Base-by-base conservation (phyloP, 2,329 filamentous ascomycete species). In the Ophiostoma montium region DNA sequence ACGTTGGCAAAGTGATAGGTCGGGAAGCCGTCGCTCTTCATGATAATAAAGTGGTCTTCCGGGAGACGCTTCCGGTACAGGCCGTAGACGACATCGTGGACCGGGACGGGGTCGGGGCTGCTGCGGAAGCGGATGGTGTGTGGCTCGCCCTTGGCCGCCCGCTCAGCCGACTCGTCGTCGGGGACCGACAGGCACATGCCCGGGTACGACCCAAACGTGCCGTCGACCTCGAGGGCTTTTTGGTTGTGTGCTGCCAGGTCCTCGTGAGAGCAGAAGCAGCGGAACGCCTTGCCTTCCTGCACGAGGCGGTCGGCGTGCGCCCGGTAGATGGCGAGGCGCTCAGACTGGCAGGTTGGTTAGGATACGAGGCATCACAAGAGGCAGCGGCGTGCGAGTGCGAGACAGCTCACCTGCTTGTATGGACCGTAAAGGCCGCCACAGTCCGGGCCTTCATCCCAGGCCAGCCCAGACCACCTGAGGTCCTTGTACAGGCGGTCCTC, bases 1-100 rank as follows among this genome's bases (percentile, higher is more conserved):
- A 98, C 90, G 60, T 96, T 98, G 5, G 92, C 92, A 53, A 98
- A 82, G 64, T 98, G 92, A 60, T 98, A 98, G 0, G 94, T 98
- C 0, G 92, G 92, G 55, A 84, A 84, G 0, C 88, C 89, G 61
- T 98, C 92, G 1, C 81, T 82, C 64, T 98, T 98, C 52, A 95
- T 70, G 36, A 98, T 70, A 53, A 98, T 85, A 18, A 88, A 90
- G 59, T 96, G 89, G 56, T 92, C 86, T 62, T 80, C 66, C 47
- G 66, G 56, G 55, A 72, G 61, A 58, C 67, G 66, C 61, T 75
- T 73, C 65, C 72, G 67, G 56, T 83, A 79, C 11, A 65, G 63
- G 33, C 86, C 86, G 59, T 94, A 94, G 10, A 96, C 81, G 33
- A 90, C 65, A 61, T 98, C 92, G 8, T 74, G 69, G 60, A 87